phyloP scores from a whole-genome alignment of 1,284 basidiomycete genomes.

The Microbotryum intermedium region DNA sequence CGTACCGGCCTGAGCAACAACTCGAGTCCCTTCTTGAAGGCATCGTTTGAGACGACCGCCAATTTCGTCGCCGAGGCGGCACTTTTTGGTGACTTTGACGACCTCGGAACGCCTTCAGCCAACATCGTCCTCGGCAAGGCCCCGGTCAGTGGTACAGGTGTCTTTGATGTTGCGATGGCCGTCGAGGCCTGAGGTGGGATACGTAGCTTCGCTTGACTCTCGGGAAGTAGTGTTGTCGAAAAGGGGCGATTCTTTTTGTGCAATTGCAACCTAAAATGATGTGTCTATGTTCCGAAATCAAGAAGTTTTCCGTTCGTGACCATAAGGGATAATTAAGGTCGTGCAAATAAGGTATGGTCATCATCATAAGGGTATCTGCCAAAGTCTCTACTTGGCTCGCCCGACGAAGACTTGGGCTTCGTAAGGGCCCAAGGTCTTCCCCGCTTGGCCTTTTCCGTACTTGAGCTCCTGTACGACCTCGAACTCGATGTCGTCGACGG shows the following conservation, averaged over 20 bases:
- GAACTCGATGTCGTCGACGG: background rate
- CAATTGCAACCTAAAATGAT: too few species aligned
- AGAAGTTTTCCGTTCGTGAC: too few species aligned
- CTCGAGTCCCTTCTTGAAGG: constrained; percentile 88
- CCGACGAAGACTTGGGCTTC: background rate
- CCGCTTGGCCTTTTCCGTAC: background rate
- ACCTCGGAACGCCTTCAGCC: constrained; percentile 67
- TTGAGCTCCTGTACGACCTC: background rate
- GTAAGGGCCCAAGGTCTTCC: background rate
- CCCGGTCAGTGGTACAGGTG: constrained; percentile 73
- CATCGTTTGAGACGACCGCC: constrained; percentile 96
- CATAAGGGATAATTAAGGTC: too few species aligned
- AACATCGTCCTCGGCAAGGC: constrained; percentile 75
- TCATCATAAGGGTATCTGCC: too few species aligned
- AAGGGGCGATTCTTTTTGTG: too few species aligned
- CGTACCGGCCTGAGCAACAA: constrained; percentile 86
- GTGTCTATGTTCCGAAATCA: too few species aligned
- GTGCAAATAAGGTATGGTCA: too few species aligned
- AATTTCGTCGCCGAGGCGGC: constrained; percentile 91
- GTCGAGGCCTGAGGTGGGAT: constrained; percentile 13
- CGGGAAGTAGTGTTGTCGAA: too few species aligned
- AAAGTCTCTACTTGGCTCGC: too few species aligned
- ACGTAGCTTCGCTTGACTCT: too few species aligned
- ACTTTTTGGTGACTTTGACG: constrained; percentile 88
- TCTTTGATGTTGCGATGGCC: constrained; percentile 53